phyloP scores from a whole-genome alignment of 345 rosid genomes.

The Triadica sebifera region DNA sequence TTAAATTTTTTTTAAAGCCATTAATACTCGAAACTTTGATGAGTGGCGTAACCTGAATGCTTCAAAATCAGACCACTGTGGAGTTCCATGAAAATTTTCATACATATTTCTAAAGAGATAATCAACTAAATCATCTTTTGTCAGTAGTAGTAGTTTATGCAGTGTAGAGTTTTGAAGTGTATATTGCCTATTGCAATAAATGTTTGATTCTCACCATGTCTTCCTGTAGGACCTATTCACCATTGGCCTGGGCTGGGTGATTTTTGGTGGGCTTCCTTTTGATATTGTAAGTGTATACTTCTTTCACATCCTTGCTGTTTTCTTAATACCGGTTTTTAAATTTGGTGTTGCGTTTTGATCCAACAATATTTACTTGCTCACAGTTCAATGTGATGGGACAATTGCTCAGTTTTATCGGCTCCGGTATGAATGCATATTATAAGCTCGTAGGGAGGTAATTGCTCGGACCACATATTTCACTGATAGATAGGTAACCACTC shows the following conservation, averaged over 20 bases:
- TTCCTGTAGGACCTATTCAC: slow-evolving; percentile 76
- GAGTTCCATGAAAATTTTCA: neutral
- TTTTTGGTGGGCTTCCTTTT: slow-evolving; percentile 97
- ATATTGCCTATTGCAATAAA: neutral
- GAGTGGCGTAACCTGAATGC: neutral
- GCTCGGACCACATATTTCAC: slow-evolving; percentile 32
- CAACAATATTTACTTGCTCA: slow-evolving; percentile 14
- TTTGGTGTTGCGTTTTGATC: neutral
- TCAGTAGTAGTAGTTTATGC: neutral
- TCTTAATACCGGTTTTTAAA: neutral
- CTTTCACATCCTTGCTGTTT: neutral
- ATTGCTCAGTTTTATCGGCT: slow-evolving; percentile 80
- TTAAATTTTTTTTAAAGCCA: neutral
- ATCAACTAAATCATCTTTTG: neutral
- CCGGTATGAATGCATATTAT: slow-evolving; percentile 85
- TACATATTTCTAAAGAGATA: neutral
- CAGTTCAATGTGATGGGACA: slow-evolving; percentile 94
- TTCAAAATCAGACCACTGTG: neutral
- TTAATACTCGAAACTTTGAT: neutral
- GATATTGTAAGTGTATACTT: slow-evolving; percentile 56
- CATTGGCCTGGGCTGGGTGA: slow-evolving; percentile 82
- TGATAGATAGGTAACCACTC: slow-evolving; percentile 46
- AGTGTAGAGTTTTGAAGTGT: neutral
- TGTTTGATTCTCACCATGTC: neutral
- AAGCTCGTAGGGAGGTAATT: slow-evolving; percentile 67